These are phyloP conservation scores for Triangularia setosa DNA, from an alignment of 2,329 filamentous ascomycete species.

Conservation along the genomic window DNA sequence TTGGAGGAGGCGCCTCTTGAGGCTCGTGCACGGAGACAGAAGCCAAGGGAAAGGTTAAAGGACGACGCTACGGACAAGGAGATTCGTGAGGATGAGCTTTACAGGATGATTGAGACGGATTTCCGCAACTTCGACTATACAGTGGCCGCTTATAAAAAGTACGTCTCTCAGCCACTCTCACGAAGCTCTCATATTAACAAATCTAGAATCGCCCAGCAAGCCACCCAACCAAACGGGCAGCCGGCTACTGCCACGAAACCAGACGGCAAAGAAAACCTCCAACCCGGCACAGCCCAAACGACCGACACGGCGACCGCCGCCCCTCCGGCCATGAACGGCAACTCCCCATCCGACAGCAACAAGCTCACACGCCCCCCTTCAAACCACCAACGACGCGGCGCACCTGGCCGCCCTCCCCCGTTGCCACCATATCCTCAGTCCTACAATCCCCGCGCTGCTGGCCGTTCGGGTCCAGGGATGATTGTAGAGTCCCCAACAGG, in stretches of 20 bases:
- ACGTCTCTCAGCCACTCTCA: constrained; percentile 30
- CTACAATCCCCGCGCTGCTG: constrained; percentile 35
- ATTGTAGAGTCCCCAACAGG: constrained; percentile 74
- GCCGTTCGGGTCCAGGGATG: constrained; percentile 50
- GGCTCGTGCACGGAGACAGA: constrained; percentile 86
- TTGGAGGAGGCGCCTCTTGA: constrained; percentile 93
- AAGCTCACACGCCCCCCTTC: constrained; percentile 21
- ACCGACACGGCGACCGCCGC: constrained; percentile 43
- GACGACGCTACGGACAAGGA: constrained; percentile 94
- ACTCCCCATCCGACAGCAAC: constrained; percentile 2
- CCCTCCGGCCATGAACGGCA: constrained; percentile 17
- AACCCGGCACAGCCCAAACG: constrained; percentile 45
- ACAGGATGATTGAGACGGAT: constrained; percentile 88
- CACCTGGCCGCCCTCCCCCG: constrained; percentile 34
- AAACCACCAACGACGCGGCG: constrained; percentile 21
- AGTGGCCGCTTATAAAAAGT: constrained; percentile 71
- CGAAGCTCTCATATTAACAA: not conserved
- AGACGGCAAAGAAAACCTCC: constrained; percentile 21
- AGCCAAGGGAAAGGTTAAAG: constrained; percentile 85
- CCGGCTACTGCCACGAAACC: constrained; percentile 3
- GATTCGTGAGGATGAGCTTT: constrained; percentile 89
- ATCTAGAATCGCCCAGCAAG: constrained; percentile 25
- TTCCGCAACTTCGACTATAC: constrained; percentile 98
- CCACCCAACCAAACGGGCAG: constrained; percentile 10
- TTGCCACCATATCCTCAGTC: constrained; percentile 46